Evolutionary conservation across 2,329 filamentous ascomycete species (phyloP), one percentile per base, ranked within the genome.

Genomic region (Aschersonia sp.): DNA sequence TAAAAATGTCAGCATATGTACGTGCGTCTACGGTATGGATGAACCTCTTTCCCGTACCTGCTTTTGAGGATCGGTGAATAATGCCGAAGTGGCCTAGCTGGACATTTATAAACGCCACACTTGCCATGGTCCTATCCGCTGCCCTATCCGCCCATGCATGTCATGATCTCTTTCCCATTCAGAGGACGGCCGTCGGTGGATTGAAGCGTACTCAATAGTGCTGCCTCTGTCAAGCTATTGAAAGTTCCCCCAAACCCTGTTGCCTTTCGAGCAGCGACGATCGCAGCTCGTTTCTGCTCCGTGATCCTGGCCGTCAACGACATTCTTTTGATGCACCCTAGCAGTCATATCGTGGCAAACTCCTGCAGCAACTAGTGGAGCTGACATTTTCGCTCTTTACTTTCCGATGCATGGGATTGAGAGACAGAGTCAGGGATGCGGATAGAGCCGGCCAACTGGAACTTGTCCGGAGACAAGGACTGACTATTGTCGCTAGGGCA

Each of bases 371-470:
- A 37, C 3, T 5, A 37, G 8, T 12, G 35, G 35, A 12, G 35
- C 35, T 5, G 35, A 37, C 35, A 12, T 41, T 11, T n/a, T 41
- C 14, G 10, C 7, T 6, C 40, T 41, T 7, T n/a, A 7, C 14
- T n/a, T 22, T n/a, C 40, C 40, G 40, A 37, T 49, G 41, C 45
- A 42, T 45, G 32, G 49, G 49, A 47, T 40, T 43, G 30, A 9
- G 47, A 46, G 32, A 47, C 43, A 43, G 30, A 31, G 49, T 12
- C 49, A 45, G 52, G 58, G 40, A 55, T 58, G 9, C 48, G 50
- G 52, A 50, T 50, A 51, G 59, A 59, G 49, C 61, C 62, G 62
- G 58, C 68, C 68, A 71, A 68, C 67, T 65, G 66, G 66, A 70
- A 66, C 54, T 58, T 55, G 64, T 60, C 59, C 66, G 60, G 66